Evolutionary conservation across 2,329 filamentous ascomycete genomes (phyloP).

Genomic region (Knufia petricola): DNA sequence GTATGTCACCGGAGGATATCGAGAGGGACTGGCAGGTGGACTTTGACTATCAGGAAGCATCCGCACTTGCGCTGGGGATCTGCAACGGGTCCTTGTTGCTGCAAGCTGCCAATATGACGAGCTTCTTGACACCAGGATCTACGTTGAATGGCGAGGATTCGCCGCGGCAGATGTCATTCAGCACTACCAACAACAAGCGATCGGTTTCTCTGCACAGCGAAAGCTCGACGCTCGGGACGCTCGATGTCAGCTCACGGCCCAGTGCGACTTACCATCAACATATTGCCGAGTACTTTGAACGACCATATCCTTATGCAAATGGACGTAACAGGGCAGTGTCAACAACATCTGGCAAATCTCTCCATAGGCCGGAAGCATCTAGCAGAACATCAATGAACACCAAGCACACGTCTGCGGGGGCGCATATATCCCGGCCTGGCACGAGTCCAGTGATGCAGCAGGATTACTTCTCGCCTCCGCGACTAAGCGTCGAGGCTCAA

Average conservation of each 20-base stretch:
- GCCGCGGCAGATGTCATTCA: slow-evolving; percentile 40
- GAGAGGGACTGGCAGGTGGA: slow-evolving; percentile 69
- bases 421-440: slow-evolving; percentile 45
- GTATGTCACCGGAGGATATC: slow-evolving; percentile 62
- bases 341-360: slow-evolving; percentile 7
- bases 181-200: slow-evolving; percentile 39
- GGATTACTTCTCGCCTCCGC: slow-evolving; percentile 28
- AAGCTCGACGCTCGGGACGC: slow-evolving; percentile 6
- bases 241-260: background rate
- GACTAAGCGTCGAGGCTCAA: slow-evolving; percentile 37
- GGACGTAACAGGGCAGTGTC: slow-evolving; percentile 7
- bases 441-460: slow-evolving; percentile 15
- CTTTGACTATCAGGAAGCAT: slow-evolving; percentile 64
- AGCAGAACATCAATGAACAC: slow-evolving; percentile 1
- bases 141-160: slow-evolving; percentile 32
- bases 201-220: slow-evolving; percentile 20
- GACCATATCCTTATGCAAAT: slow-evolving; percentile 4
- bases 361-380: background rate
- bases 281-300: slow-evolving; percentile 4
- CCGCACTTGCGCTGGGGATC: slow-evolving; percentile 61
- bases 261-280: background rate
- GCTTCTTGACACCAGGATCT: slow-evolving; percentile 48
- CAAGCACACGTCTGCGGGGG: slow-evolving; percentile 35
- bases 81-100: slow-evolving; percentile 61
- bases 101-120: slow-evolving; percentile 49